Evolutionary conservation across 2,329 filamentous ascomycete genomes (phyloP).

Genomic region (Pseudogymnoascus sp.): DNA sequence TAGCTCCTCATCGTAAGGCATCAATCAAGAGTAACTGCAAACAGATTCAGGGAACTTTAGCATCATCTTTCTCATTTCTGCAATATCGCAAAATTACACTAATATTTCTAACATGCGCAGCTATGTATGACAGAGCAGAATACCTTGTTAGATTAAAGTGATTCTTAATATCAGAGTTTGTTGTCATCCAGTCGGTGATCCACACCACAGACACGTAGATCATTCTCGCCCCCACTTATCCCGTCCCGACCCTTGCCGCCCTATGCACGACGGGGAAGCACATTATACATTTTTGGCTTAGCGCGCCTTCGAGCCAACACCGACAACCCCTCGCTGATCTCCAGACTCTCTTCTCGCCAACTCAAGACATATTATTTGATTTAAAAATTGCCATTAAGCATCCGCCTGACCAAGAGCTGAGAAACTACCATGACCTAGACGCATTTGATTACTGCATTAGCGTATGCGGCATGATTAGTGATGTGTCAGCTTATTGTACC

Average conservation of each 20-base stretch:
- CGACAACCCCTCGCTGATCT: not conserved
- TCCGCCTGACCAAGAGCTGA: not conserved
- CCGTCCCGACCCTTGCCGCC: not conserved
- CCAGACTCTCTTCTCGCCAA: not conserved
- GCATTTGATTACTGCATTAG: not conserved
- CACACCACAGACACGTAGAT: not conserved
- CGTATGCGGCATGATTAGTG: not conserved
- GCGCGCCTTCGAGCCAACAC: not conserved
- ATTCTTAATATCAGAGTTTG: not conserved
- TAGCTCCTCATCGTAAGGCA: not conserved
- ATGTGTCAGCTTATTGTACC: not conserved
- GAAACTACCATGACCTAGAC: not conserved
- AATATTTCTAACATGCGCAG: not conserved
- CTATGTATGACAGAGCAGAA: not conserved
- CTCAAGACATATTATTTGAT: not conserved
- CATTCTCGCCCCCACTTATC: not conserved
- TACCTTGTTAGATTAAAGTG: not conserved
- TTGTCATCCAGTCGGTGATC: not conserved
- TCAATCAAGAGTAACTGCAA: too few species aligned
- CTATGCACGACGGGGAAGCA: not conserved
- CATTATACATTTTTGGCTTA: not conserved
- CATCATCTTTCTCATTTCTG: not conserved
- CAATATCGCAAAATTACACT: not conserved
- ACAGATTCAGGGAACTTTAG: not conserved
- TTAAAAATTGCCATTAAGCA: not conserved